Conservation (phyloP, 148 eudicot species). For the Rhododendron kiyosumense region DNA sequence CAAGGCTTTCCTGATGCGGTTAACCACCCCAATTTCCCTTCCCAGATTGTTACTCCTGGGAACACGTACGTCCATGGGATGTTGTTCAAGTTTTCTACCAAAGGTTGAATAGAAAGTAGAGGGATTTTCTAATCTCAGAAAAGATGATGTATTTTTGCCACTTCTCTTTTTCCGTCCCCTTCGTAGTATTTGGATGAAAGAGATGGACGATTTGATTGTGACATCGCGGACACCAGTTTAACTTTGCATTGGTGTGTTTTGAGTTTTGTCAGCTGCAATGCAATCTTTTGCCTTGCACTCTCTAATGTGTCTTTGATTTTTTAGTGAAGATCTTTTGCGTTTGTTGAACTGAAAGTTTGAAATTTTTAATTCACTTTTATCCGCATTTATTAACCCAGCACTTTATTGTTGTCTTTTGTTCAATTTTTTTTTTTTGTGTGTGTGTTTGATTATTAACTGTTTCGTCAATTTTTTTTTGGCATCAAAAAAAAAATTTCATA, state of each 20-base stretch:
- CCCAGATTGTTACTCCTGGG: conserved; percentile 50
- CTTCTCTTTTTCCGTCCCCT: no score
- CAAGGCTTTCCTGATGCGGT: conserved; percentile 86
- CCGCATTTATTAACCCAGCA: no score
- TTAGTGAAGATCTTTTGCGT: not conserved
- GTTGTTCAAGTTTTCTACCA: conserved; percentile 58
- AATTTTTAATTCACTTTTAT: no score
- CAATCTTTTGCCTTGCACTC: not conserved
- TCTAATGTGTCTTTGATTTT: no score
- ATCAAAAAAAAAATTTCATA: no score
- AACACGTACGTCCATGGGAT: conserved; percentile 46
- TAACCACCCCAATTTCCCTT: conserved; percentile 72
- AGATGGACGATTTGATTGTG: not conserved
- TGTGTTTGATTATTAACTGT: no score
- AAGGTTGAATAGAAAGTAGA: not conserved
- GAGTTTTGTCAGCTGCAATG: not conserved
- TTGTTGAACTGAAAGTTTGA: not conserved
- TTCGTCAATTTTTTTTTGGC: no score
- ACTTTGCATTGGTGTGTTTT: not conserved
- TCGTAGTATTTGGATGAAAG: no score
- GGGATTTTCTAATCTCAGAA: conserved; percentile 15
- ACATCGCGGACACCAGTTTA: not conserved
- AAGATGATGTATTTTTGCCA: not conserved
- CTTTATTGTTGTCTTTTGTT: no score
- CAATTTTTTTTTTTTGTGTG: no score